Evolutionary conservation across 2,329 filamentous ascomycete species (phyloP).

Genomic region (Penicillium sp.): DNA sequence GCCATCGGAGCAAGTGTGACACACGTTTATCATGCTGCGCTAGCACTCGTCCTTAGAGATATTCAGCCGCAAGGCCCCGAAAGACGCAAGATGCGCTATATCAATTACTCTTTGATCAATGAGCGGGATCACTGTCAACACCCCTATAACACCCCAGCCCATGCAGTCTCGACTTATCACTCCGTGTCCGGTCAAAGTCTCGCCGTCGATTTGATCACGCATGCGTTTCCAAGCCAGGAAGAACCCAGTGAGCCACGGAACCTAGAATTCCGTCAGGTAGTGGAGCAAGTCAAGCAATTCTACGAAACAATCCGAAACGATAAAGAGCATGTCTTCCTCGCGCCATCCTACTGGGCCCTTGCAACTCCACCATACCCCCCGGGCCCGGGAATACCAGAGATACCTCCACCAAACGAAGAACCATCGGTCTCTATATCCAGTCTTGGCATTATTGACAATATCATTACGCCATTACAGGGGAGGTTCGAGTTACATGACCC

Average conservation of each 20-base stretch:
- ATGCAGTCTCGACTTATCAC: conserved; percentile 22
- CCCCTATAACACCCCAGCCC: conserved; percentile 15
- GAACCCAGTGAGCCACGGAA: not conserved
- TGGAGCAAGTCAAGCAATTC: conserved; percentile 14
- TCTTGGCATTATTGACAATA: conserved; percentile 30
- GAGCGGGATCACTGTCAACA: conserved; percentile 17
- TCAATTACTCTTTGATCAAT: conserved; percentile 24
- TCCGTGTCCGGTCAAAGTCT: conserved; percentile 22
- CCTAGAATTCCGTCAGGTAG: conserved; percentile 12
- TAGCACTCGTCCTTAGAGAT: conserved; percentile 17
- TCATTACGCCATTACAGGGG: conserved; percentile 27
- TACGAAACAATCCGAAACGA: conserved; percentile 19
- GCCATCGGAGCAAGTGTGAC: conserved; percentile 15
- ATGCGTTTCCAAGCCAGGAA: not conserved
- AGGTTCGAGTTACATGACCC: conserved; percentile 30
- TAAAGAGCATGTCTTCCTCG: conserved; percentile 16
- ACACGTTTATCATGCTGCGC: conserved; percentile 24
- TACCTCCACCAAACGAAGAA: conserved; percentile 15
- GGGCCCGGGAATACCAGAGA: conserved; percentile 6
- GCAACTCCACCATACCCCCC: conserved; percentile 16
- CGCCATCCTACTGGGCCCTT: conserved; percentile 19
- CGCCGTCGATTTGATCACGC: conserved; percentile 17
- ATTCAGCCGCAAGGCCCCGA: conserved; percentile 7
- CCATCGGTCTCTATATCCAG: conserved; percentile 23
- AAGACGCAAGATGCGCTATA: conserved; percentile 19